Conservation (phyloP, 176 grass and related monocot species). For the Triticum turgidum region DNA sequence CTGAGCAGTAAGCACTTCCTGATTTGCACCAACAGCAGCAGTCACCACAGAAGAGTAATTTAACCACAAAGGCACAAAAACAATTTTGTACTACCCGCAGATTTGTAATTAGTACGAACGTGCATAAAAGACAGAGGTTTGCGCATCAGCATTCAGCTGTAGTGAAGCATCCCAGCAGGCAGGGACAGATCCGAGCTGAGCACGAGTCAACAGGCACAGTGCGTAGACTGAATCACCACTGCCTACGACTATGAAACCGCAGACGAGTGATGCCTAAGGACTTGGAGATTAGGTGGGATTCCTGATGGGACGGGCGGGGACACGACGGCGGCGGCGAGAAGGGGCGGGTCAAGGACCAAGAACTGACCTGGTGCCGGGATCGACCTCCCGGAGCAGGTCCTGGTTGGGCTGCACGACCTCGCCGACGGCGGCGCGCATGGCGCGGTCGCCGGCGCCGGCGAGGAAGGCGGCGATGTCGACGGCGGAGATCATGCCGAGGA, state of each 20-base stretch:
- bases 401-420: conserved; percentile 64
- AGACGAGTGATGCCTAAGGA: background rate
- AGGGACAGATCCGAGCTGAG: conserved; percentile 6
- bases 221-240: background rate
- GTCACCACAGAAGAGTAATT: background rate
- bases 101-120: background rate
- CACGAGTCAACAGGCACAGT: background rate
- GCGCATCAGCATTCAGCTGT: background rate
- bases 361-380: conserved; percentile 84
- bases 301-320: background rate
- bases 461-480: conserved; percentile 83
- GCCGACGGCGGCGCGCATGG: conserved; percentile 49
- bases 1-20: background rate
- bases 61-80: background rate
- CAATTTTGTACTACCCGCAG: background rate
- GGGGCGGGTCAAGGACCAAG: too few relatives aligned
- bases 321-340: background rate
- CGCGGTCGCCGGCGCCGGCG: conserved; percentile 39
- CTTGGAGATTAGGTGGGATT: background rate
- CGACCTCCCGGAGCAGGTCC: conserved; percentile 69
- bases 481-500: conserved; percentile 81
- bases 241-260: background rate
- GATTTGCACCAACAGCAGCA: background rate
- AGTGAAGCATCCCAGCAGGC: background rate
- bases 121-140: background rate